These are phyloP conservation scores for Coix lacrymajobi DNA, from an alignment of 176 grass and related monocot species.

Conservation along the genomic window DNA sequence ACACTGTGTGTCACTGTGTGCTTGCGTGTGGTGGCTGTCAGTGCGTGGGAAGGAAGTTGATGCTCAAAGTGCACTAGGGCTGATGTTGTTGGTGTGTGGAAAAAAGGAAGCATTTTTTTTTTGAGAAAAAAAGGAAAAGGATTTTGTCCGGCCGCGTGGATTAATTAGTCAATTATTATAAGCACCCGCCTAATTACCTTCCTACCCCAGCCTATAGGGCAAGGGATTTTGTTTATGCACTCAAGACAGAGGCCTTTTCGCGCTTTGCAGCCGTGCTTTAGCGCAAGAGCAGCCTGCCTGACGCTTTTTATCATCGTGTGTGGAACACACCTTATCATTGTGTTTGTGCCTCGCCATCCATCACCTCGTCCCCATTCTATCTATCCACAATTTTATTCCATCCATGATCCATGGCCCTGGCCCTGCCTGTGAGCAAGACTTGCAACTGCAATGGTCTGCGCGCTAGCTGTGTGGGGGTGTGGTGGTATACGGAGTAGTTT, in stretches of 20 bases:
- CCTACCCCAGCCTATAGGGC: slow-evolving; percentile 5
- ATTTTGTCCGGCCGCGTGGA: slow-evolving; percentile 24
- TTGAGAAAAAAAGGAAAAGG: no score
- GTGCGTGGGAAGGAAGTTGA: slow-evolving; percentile 26
- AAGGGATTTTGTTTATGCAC: slow-evolving; percentile 48
- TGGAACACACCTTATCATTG: slow-evolving; percentile 56
- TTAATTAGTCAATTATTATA: slow-evolving; percentile 26
- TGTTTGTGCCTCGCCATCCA: slow-evolving; percentile 19
- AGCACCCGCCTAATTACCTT: slow-evolving; percentile 1
- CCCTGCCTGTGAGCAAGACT: slow-evolving; percentile 1
- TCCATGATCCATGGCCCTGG: background rate
- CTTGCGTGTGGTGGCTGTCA: slow-evolving; percentile 17
- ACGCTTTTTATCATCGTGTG: slow-evolving; percentile 33
- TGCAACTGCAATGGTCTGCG: slow-evolving; percentile 9
- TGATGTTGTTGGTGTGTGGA: slow-evolving; percentile 29
- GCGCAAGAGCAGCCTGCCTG: background rate
- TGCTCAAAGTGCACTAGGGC: slow-evolving; percentile 33
- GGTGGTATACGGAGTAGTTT: background rate
- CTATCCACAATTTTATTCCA: slow-evolving; percentile 23
- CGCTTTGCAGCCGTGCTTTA: slow-evolving; percentile 49
- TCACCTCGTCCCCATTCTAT: slow-evolving; percentile 18
- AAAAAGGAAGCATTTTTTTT: no score
- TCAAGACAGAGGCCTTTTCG: slow-evolving; percentile 47
- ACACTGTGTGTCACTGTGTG: no score
- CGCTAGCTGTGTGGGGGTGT: slow-evolving; percentile 21